Base-by-base conservation (phyloP, 352 stramenopile genomes). In the Thalassiosira pacifica region DNA sequence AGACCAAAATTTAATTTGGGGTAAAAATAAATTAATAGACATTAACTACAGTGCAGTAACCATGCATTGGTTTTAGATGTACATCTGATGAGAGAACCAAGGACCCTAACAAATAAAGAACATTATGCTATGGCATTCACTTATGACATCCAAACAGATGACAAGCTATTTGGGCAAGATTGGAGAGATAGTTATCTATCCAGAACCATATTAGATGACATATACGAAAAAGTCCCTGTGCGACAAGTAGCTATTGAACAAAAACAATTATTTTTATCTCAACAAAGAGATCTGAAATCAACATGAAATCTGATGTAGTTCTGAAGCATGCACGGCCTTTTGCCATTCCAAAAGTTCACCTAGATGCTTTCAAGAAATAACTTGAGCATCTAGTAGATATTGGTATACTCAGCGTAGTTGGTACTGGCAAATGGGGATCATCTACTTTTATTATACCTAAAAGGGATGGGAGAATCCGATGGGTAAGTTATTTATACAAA, bases 361-460 rank as follows among this genome's bases (percentile, higher is more conserved):
- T 52, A 13, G 22, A 70, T 34, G 34, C 76, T 0, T 83, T 87
- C 22, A 82, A 87, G 70, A 45, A 73, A 19, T 24, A 59, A n/a
- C 37, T 77, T 8, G 69, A 59, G 24, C 34, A 77, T 18, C 48
- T 68, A 42, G 52, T 68, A 24, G n/a, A 24, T 5, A 40, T 70
- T 55, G 73, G 73, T 32, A 69, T 89, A 9, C 27, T 89, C 2
- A 61, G 10, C 5, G 2, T 1, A 70, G 24, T 10, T 48, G 48
- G 65, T 19, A 29, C 10, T 24, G 69, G 6, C 19, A 53, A 87
- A 76, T 87, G 37, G 37, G 60, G 52, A 18, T 66, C 48, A 42
- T 74, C 79, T 16, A 78, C 65, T 1, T 89, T 89, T 31, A 83
- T 89, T 37, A 69, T 79, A 59, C 83, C 83, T 24, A 92, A 92